These are phyloP conservation scores for Leccinum olivaceopallidum DNA, from an alignment of 768 basidiomycete genomes.

Conservation along the genomic window DNA sequence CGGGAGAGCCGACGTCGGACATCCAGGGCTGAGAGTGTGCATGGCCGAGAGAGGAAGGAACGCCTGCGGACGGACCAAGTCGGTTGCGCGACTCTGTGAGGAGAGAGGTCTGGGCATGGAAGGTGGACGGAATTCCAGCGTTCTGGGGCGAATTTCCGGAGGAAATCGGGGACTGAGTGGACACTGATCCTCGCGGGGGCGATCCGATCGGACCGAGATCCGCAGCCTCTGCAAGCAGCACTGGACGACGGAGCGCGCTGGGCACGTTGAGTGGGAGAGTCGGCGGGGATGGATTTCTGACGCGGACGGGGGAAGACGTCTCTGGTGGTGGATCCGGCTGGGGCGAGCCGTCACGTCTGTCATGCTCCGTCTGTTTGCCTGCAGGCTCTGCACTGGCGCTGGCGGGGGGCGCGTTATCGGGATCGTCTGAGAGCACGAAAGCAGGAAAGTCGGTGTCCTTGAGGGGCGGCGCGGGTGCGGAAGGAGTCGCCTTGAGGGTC, in stretches of 20 bases:
- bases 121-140: constrained; percentile 59
- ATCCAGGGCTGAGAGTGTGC: constrained; percentile 29
- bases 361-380: constrained; percentile 11
- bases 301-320: constrained; percentile 13
- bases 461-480: constrained; percentile 76
- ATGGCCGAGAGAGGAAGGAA: constrained; percentile 63
- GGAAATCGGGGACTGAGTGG: constrained; percentile 55
- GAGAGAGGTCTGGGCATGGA: constrained; percentile 67
- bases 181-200: constrained; percentile 54
- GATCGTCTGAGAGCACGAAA: constrained; percentile 66
- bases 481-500: constrained; percentile 71
- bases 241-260: constrained; percentile 49
- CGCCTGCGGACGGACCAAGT: constrained; percentile 37
- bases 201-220: constrained; percentile 87
- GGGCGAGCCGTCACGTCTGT: constrained; percentile 3
- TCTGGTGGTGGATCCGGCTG: constrained; percentile 11
- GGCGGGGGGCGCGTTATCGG: constrained; percentile 26
- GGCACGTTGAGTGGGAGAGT: constrained; percentile 54
- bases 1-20: constrained; percentile 25
- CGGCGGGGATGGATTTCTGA: constrained; percentile 42
- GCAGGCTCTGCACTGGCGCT: constrained; percentile 5
- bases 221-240: constrained; percentile 37
- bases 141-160: constrained; percentile 39
- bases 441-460: constrained; percentile 75
- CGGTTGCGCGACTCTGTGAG: constrained; percentile 40